A percentile compares a stretch with the other conserved stretches of the same genome.
phyloP scores from a whole-genome alignment of 192 early-diverging fungal species.

The Coemansia sp. region DNA sequence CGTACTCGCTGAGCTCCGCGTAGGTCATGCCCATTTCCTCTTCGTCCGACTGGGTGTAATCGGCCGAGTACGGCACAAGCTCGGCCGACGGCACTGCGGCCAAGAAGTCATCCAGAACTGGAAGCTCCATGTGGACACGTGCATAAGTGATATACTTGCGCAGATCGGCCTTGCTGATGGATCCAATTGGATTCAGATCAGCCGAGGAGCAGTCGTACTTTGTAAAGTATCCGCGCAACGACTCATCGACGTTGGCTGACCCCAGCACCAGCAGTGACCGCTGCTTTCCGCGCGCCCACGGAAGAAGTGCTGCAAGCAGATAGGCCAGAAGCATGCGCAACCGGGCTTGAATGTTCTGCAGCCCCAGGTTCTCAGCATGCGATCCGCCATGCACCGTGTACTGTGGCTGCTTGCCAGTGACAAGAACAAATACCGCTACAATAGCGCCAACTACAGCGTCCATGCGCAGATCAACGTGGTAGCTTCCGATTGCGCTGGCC shows the following conservation, averaged over 20 bases:
- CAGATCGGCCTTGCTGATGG: slow-evolving; percentile 87
- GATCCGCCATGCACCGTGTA: slow-evolving; percentile 87
- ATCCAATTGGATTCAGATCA: slow-evolving; percentile 96
- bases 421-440: slow-evolving; percentile 68
- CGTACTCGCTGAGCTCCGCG: slow-evolving; percentile 88
- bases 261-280: slow-evolving; percentile 88
- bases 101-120: slow-evolving; percentile 75
- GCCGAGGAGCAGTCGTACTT: slow-evolving; percentile 99
- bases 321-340: slow-evolving; percentile 95
- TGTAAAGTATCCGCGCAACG: slow-evolving; percentile 93
- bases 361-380: slow-evolving; percentile 83
- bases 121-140: slow-evolving; percentile 63
- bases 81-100: slow-evolving; percentile 91
- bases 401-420: slow-evolving; percentile 72
- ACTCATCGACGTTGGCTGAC: slow-evolving; percentile 97
- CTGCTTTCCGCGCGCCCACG: slow-evolving; percentile 68
- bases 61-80: slow-evolving; percentile 84
- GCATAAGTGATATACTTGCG: slow-evolving; percentile 79
- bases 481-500: slow-evolving; percentile 82
- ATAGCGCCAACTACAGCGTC: slow-evolving; percentile 79
- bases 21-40: slow-evolving; percentile 99
- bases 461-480: slow-evolving; percentile 90
- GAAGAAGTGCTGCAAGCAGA: slow-evolving; percentile 92
- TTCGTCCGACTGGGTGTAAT: slow-evolving; percentile 88
- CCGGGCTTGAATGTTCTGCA: slow-evolving; percentile 97